Evolutionary conservation across 257 asterid species (phyloP).

Genomic region (Solanum microdontum): DNA sequence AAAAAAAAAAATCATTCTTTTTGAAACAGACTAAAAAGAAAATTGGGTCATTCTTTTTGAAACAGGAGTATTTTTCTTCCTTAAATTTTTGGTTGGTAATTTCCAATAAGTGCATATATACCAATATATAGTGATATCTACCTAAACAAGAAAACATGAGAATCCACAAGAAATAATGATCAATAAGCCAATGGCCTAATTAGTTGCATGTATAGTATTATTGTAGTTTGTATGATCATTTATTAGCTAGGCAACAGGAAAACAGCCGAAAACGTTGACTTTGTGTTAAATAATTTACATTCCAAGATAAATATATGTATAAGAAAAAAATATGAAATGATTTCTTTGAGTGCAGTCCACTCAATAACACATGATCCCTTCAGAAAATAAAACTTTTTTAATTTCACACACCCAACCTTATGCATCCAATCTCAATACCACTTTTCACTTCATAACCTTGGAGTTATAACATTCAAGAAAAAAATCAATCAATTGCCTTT

Average conservation of each 20-base stretch:
- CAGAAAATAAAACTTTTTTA: not conserved
- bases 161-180: not conserved
- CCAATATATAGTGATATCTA: not conserved
- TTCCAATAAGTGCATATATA: not conserved
- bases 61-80: not conserved
- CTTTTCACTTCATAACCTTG: not conserved
- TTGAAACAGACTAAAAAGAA: too few relatives aligned
- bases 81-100: not conserved
- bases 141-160: not conserved
- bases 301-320: not conserved
- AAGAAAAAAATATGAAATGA: conserved; percentile 8
- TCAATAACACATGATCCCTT: conserved; percentile 9
- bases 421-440: not conserved
- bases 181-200: conserved; percentile 11
- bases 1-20: too few relatives aligned
- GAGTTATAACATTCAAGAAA: not conserved
- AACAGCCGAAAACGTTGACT: conserved; percentile 60
- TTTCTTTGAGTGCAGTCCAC: conserved; percentile 96
- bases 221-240: not conserved
- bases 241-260: conserved; percentile 1
- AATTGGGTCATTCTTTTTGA: too few relatives aligned
- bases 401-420: not conserved
- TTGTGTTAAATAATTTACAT: not conserved
- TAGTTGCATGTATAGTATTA: conserved; percentile 24
- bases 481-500: not conserved